These are phyloP conservation scores for Globisporangium splendens DNA, from an alignment of 352 stramenopile species.

Conservation along the genomic window DNA sequence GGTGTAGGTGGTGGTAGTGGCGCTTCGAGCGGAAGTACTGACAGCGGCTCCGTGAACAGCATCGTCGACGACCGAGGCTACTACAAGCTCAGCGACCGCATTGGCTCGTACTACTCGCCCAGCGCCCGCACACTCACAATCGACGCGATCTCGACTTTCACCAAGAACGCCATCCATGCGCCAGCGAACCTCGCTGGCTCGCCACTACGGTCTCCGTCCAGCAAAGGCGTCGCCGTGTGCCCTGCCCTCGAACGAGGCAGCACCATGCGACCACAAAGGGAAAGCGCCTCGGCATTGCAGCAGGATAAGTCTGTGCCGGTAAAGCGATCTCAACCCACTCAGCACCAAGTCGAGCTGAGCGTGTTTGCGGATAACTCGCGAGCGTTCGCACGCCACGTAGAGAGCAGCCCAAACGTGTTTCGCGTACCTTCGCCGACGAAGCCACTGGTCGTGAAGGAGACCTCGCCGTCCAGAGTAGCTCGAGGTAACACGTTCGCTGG, in stretches of 20 bases:
- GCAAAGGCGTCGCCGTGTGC: conserved; percentile 39
- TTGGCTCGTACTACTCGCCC: conserved; percentile 72
- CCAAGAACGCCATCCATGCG: conserved; percentile 40
- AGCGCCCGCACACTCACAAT: conserved; percentile 61
- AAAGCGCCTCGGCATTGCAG: neutral
- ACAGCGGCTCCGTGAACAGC: conserved; percentile 9
- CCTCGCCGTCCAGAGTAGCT: conserved; percentile 6
- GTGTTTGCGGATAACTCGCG: conserved; percentile 56
- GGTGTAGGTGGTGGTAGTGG: conserved; percentile 11
- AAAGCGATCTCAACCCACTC: neutral
- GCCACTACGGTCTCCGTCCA: conserved; percentile 34
- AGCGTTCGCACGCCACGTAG: conserved; percentile 54
- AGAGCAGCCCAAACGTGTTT: conserved; percentile 63
- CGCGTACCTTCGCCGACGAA: conserved; percentile 47
- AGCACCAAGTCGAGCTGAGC: conserved; percentile 26
- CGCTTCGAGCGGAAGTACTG: neutral
- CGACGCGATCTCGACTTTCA: conserved; percentile 67
- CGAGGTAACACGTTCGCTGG: conserved; percentile 33
- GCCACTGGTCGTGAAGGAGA: conserved; percentile 19
- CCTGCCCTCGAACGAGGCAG: conserved; percentile 44
- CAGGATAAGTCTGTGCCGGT: neutral
- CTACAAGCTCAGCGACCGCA: conserved; percentile 80
- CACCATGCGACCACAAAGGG: neutral
- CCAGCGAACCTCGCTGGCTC: conserved; percentile 40
- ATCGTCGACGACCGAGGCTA: conserved; percentile 63